phyloP scores from a whole-genome alignment of 805 yeast species.

The Nakazawaea peltata region DNA sequence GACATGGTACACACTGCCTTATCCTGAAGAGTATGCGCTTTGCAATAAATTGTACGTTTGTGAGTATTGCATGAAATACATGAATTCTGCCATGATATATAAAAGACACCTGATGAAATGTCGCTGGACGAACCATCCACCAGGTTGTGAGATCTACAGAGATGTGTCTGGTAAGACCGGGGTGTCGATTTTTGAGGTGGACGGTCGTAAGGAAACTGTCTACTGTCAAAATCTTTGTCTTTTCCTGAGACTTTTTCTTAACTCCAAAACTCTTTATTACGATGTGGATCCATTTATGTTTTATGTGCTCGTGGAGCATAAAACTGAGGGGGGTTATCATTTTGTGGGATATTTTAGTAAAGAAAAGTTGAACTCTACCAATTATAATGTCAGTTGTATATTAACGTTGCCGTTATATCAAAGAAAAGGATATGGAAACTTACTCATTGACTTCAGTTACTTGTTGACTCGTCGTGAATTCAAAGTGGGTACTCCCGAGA shows the following conservation, averaged over 20 bases:
- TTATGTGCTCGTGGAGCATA: constrained; percentile 73
- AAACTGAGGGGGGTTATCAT: constrained; percentile 39
- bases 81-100: constrained; percentile 57
- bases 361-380: constrained; percentile 67
- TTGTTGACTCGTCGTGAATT: constrained; percentile 66
- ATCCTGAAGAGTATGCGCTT: constrained; percentile 75
- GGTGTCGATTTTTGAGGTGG: constrained; percentile 85
- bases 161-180: too few species aligned
- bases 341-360: constrained; percentile 95
- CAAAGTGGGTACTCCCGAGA: constrained; percentile 89
- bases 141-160: constrained; percentile 87
- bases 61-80: constrained; percentile 76
- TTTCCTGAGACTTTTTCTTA: constrained; percentile 79
- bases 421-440: constrained; percentile 81
- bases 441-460: constrained; percentile 86
- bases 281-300: constrained; percentile 95
- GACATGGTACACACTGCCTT: constrained; percentile 92
- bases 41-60: constrained; percentile 65
- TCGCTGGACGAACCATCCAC: constrained; percentile 55
- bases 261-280: constrained; percentile 86
- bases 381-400: constrained; percentile 85
- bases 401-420: constrained; percentile 84
- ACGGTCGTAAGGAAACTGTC: constrained; percentile 73
- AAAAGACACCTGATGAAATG: constrained; percentile 75
- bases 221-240: constrained; percentile 89